Conservation (phyloP, 2,329 filamentous ascomycete genomes). For the Fusarium compactum region DNA sequence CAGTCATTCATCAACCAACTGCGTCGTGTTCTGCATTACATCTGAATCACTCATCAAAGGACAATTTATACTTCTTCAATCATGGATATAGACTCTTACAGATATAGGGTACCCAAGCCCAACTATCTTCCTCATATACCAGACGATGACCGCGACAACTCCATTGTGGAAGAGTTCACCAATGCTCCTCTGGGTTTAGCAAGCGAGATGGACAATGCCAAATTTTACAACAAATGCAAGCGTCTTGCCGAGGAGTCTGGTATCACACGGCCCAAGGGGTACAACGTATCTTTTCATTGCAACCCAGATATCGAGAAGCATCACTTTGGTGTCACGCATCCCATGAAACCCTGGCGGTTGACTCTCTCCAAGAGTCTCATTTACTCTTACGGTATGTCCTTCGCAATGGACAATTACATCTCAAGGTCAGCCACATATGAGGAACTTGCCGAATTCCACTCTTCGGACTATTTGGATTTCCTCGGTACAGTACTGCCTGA, state of each 20-base stretch:
- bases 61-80: constrained; percentile 16
- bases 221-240: constrained; percentile 69
- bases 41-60: not conserved
- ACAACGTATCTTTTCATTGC: constrained; percentile 94
- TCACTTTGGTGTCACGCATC: constrained; percentile 96
- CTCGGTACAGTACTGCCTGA: constrained; percentile 78
- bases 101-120: constrained; percentile 66
- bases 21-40: constrained; percentile 4
- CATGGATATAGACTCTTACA: constrained; percentile 62
- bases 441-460: constrained; percentile 89
- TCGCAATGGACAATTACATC: constrained; percentile 95
- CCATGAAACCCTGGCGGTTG: constrained; percentile 98
- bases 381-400: constrained; percentile 93
- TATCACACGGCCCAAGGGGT: constrained; percentile 84
- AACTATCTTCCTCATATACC: constrained; percentile 70
- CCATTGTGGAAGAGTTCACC: constrained; percentile 64
- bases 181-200: constrained; percentile 62
- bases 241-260: constrained; percentile 70
- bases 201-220: constrained; percentile 66
- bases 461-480: constrained; percentile 90
- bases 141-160: constrained; percentile 63
- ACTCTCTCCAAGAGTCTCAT: constrained; percentile 96
- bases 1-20: constrained; percentile 8
- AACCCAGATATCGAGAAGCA: constrained; percentile 96
- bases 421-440: constrained; percentile 87